These are phyloP conservation scores for Dendrobium officinale DNA, from an alignment of 106 monocot genomes.

Conservation along the genomic window DNA sequence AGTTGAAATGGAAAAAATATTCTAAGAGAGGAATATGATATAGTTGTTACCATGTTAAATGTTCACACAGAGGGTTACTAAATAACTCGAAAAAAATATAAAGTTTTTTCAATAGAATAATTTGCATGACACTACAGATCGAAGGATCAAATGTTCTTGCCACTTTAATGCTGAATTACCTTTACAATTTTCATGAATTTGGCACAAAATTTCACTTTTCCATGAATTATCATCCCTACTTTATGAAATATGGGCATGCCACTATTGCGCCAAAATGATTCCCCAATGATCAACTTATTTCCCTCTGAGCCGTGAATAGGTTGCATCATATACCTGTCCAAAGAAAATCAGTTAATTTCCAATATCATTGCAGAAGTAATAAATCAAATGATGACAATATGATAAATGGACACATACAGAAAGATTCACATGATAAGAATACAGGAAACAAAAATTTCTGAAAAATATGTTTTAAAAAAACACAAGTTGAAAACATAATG, in stretches of 20 bases:
- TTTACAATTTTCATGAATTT: slow-evolving; percentile 68
- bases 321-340: slow-evolving; percentile 41
- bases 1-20: background rate
- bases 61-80: background rate
- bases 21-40: background rate
- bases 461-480: too few species aligned
- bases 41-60: background rate
- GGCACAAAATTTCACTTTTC: slow-evolving; percentile 52
- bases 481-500: too few species aligned
- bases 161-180: slow-evolving; percentile 24
- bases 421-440: background rate
- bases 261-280: slow-evolving; percentile 15
- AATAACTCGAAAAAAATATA: background rate
- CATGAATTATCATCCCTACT: slow-evolving; percentile 52
- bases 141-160: background rate
- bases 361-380: slow-evolving; percentile 2
- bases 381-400: background rate
- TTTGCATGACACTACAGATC: background rate
- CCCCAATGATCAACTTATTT: slow-evolving; percentile 19
- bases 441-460: too few species aligned
- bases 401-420: background rate
- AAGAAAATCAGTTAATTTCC: background rate
- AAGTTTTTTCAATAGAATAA: background rate
- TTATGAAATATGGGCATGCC: slow-evolving; percentile 40
- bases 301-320: slow-evolving; percentile 13